Conservation (phyloP, 2,329 filamentous ascomycete genomes). For the Sclerotiophoma versabilis region DNA sequence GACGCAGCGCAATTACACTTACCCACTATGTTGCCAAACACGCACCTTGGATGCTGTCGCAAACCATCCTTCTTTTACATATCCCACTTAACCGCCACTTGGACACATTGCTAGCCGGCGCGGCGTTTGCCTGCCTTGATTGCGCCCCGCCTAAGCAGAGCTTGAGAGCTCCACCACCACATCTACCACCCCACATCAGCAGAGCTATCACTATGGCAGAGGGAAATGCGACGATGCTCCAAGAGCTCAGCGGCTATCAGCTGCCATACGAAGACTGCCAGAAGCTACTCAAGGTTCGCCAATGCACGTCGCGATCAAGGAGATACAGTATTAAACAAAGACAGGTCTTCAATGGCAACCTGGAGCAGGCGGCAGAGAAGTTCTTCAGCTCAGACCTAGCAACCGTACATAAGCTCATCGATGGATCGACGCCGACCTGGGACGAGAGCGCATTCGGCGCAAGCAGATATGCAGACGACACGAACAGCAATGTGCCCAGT, state of each 20-base stretch:
- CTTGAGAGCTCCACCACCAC: not conserved
- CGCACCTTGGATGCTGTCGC: not conserved
- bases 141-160: conserved; percentile 2
- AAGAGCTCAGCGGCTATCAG: conserved; percentile 13
- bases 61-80: not conserved
- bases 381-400: conserved; percentile 29
- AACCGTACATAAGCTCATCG: conserved; percentile 29
- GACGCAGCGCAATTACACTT: conserved; percentile 16
- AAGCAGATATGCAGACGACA: conserved; percentile 42
- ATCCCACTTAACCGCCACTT: not conserved
- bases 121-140: conserved; percentile 1
- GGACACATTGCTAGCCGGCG: conserved; percentile 1
- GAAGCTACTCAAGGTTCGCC: conserved; percentile 16
- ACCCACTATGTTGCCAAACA: conserved; percentile 20
- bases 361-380: conserved; percentile 34
- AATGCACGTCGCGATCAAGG: not conserved
- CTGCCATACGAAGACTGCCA: conserved; percentile 8
- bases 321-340: not conserved
- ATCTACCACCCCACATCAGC: not conserved
- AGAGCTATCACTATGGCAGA: conserved; percentile 6
- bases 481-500: conserved; percentile 34
- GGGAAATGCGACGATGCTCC: conserved; percentile 7
- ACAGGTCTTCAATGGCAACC: conserved; percentile 35
- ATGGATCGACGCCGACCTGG: conserved; percentile 35
- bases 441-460: conserved; percentile 40